Percentiles rank a stretch among this genome's conserved stretches.
These are phyloP conservation scores for Eucalyptus sp. DNA, from an alignment of 345 rosid genomes.

Conservation along the genomic window DNA sequence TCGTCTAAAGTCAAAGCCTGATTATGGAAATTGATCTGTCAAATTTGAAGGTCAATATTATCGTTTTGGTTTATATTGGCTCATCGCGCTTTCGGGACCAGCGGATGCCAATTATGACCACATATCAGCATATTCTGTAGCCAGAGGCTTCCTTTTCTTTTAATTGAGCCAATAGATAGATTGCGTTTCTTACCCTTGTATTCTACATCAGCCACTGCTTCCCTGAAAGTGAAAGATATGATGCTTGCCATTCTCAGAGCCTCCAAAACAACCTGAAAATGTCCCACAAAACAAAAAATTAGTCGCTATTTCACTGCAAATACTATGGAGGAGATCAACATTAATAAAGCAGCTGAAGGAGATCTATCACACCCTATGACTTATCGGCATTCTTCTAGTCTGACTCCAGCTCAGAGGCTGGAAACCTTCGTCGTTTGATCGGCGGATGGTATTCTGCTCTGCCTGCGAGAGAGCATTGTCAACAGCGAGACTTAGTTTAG, in stretches of 20 bases:
- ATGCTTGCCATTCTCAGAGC: conserved; percentile 68
- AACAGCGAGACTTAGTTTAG: background rate
- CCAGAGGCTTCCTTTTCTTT: background rate
- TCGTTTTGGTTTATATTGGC: background rate
- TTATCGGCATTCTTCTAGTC: conserved; percentile 45
- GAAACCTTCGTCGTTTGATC: conserved; percentile 12
- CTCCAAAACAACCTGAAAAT: conserved; percentile 51
- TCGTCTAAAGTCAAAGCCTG: background rate
- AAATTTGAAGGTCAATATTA: background rate
- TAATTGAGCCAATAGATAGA: background rate
- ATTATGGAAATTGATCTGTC: background rate
- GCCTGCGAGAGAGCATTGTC: conserved; percentile 9
- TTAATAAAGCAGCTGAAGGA: background rate
- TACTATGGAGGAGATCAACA: background rate
- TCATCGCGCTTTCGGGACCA: background rate
- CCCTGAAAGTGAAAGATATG: conserved; percentile 68
- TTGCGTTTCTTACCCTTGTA: conserved; percentile 39
- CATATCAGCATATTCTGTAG: background rate
- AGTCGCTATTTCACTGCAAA: background rate
- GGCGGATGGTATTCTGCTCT: conserved; percentile 36
- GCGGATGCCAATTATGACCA: background rate
- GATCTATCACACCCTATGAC: conserved; percentile 24
- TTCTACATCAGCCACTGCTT: conserved; percentile 63
- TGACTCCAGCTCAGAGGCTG: conserved; percentile 42
- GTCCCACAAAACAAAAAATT: background rate